Conservation (phyloP, 176 grass and related monocot species). For the Calamus simplicifolius region DNA sequence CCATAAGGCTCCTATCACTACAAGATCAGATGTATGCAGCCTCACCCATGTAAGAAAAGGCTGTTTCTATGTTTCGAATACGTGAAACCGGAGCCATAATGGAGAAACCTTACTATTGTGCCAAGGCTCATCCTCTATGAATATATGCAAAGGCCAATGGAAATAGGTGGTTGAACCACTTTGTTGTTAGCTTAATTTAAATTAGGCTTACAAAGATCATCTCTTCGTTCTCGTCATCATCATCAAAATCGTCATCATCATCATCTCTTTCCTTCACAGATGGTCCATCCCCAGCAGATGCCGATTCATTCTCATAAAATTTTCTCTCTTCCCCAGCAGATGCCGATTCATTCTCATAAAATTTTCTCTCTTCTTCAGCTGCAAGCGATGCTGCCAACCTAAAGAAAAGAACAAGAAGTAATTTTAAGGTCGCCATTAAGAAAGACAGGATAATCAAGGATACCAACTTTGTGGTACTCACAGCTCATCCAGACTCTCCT, state of each 20-base stretch:
- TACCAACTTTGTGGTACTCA: slow-evolving; percentile 22
- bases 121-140: too few species aligned
- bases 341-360: slow-evolving; percentile 50
- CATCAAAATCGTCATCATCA: slow-evolving; percentile 38
- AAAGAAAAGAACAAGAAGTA: slow-evolving; percentile 10
- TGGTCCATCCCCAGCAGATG: slow-evolving; percentile 21
- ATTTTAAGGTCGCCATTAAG: too few species aligned
- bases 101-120: too few species aligned
- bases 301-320: slow-evolving; percentile 22
- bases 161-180: too few species aligned
- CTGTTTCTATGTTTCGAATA: too few species aligned
- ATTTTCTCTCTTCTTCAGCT: slow-evolving; percentile 59
- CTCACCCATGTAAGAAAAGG: too few species aligned
- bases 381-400: slow-evolving; percentile 41
- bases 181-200: neutral
- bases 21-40: too few species aligned
- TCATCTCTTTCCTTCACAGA: slow-evolving; percentile 37
- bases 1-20: too few species aligned
- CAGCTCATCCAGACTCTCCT: slow-evolving; percentile 85
- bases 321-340: slow-evolving; percentile 69
- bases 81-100: too few species aligned
- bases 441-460: too few species aligned
- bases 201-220: slow-evolving; percentile 61
- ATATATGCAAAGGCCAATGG: too few species aligned
- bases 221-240: slow-evolving; percentile 45